Evolutionary conservation across 805 yeast species (phyloP), one percentile per base, ranked within the genome.

Genomic region (Priceomyces medius): DNA sequence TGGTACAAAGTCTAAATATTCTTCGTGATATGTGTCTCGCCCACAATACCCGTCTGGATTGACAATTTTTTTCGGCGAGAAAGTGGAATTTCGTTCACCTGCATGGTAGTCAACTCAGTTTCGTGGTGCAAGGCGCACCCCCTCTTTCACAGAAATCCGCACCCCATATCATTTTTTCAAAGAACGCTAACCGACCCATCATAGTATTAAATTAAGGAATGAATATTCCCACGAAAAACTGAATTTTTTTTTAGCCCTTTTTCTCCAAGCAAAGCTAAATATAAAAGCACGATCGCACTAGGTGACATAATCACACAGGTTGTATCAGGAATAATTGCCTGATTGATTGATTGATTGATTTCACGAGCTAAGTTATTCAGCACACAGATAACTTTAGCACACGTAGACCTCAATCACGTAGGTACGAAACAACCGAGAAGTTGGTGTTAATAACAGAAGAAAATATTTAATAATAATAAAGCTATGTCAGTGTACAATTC

Each of bases 401-500:
- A 26, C 14, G 29, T 12, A 26, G 29, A 26, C 29, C 12, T 12
- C 29, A 5, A 26, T 26, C 29, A 26, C 9, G n/a, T 14, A 26
- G 29, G 29, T 26, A 26, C n/a, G n/a, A 23, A 26, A 26, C 29
- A 26, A 26, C 29, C 14, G 29, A 26, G 10, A 26, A 26, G 29
- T 26, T 26, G 29, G 29, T 14, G 14, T 5, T 10, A n/a, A 26
- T 14, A 7, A 26, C n/a, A 12, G 5, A 26, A 26, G 14, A 26
- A 14, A 26, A 26, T 10, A 26, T 9, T 26, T n/a, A 5, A 21
- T 9, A 21, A 26, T 12, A n/a, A 26, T 14, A n/a, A 12, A 32
- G 23, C 9, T 23, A 64, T 64, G 69, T 60, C 68, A 17, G 67
- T 61, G n/a, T 64, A 64, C 47, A 54, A 62, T 17, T 58, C 66